Conservation (phyloP, 2,329 filamentous ascomycete genomes). For the Magnaporthiopsis rhizophila region DNA sequence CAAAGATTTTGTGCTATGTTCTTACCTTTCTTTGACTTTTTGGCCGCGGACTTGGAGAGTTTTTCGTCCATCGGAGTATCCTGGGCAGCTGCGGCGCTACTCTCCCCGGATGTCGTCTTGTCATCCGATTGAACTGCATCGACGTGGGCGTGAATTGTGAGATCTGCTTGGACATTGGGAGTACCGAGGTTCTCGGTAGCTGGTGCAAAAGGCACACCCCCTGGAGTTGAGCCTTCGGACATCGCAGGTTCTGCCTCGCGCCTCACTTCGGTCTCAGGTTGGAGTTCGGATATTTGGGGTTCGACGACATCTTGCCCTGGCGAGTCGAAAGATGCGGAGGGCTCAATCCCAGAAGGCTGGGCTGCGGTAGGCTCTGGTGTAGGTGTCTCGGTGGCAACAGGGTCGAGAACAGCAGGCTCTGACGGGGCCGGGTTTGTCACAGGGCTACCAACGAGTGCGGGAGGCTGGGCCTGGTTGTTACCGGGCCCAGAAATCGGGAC, state of each 20-base stretch:
- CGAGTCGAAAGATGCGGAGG: background rate
- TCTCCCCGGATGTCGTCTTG: background rate
- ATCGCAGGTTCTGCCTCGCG: too few species aligned
- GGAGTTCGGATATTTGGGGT: too few species aligned
- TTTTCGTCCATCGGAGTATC: constrained; percentile 9
- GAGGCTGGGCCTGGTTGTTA: background rate
- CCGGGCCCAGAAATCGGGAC: too few species aligned
- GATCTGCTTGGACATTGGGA: background rate
- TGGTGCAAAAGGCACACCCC: too few species aligned
- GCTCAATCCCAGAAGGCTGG: background rate
- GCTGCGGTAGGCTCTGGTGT: background rate
- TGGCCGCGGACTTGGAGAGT: constrained; percentile 16
- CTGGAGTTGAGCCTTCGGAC: too few species aligned
- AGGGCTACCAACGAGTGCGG: background rate
- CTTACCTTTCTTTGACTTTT: constrained; percentile 27
- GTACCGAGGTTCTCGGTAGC: too few species aligned
- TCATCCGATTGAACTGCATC: background rate
- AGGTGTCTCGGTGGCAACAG: background rate
- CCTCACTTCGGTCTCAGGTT: too few species aligned
- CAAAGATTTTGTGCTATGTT: constrained; percentile 13
- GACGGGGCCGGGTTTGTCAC: background rate
- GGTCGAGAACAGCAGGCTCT: background rate
- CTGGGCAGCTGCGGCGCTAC: background rate
- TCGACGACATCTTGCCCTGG: too few species aligned
- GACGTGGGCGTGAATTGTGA: background rate